Evolutionary conservation across 768 basidiomycete species (phyloP).

Genomic region (Russula griseocarnosa): DNA sequence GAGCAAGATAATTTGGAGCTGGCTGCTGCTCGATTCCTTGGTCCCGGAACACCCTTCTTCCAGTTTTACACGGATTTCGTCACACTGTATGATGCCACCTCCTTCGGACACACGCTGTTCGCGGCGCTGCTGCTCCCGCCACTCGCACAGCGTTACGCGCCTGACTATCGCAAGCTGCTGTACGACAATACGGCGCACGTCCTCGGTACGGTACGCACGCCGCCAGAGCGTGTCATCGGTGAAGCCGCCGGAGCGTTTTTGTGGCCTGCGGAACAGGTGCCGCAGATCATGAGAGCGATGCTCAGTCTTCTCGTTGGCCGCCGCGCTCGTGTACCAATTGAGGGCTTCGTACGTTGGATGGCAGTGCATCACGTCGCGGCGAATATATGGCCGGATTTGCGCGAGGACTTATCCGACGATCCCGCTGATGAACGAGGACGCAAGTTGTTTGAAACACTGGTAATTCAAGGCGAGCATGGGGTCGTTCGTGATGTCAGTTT

Average conservation of each 20-base stretch:
- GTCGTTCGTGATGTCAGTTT: slow-evolving; percentile 50
- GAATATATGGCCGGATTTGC: slow-evolving; percentile 68
- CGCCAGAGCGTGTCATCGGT: slow-evolving; percentile 50
- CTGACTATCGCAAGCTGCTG: slow-evolving; percentile 78
- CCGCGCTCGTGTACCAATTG: slow-evolving; percentile 35
- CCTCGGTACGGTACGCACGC: slow-evolving; percentile 54
- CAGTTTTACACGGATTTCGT: slow-evolving; percentile 93
- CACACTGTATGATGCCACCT: slow-evolving; percentile 85
- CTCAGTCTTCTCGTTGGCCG: slow-evolving; percentile 47
- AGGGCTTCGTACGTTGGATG: slow-evolving; percentile 60
- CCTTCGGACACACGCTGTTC: slow-evolving; percentile 78
- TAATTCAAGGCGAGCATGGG: slow-evolving; percentile 46
- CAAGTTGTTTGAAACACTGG: slow-evolving; percentile 50
- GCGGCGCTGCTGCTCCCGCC: slow-evolving; percentile 72
- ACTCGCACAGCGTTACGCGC: slow-evolving; percentile 66
- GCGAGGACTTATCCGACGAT: neutral
- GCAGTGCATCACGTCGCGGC: slow-evolving; percentile 77
- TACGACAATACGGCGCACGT: slow-evolving; percentile 77
- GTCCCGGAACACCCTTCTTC: slow-evolving; percentile 73
- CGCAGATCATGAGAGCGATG: slow-evolving; percentile 60
- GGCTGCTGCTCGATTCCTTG: slow-evolving; percentile 57
- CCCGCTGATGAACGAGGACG: slow-evolving; percentile 36
- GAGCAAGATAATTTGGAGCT: slow-evolving; percentile 43
- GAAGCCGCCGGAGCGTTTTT: slow-evolving; percentile 57
- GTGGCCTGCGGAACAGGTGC: slow-evolving; percentile 64